Base-by-base conservation (phyloP, 2,329 filamentous ascomycete genomes). In the Leptodontidium sp. region DNA sequence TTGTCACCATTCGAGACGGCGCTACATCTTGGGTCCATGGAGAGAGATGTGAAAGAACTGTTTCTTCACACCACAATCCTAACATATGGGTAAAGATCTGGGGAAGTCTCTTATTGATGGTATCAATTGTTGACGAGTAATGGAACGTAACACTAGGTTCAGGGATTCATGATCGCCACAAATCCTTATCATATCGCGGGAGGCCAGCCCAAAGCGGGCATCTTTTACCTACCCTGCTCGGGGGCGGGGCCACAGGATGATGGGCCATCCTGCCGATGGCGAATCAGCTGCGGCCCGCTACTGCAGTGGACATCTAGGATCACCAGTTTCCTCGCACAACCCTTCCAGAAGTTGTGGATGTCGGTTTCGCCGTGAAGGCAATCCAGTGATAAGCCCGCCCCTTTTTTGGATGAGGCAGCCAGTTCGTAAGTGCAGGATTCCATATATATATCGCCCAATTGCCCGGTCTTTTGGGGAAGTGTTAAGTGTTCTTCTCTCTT, bases 131-230 rank as follows among this genome's bases (percentile, higher is more conserved):
- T 40, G 4, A 40, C 38, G 38, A 40, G 38, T 40, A 40, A 40
- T 64, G 62, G 53, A 64, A 64, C 62, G 62, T 64, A 64, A 64
- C 62, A 55, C 50, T 57, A 8, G 32, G 29, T 21, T 38, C 17
- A 15, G 8, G n/a, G 62, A 21, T 29, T 45, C 62, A 53, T 64
- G 57, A 59, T 65, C 52, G 52, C 52, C 43, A 50, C 21, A 5
- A 29, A 50, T 50, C 58, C 61, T 64, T 68, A 64, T 68, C 66
- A 53, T 32, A 32, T 14, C 53, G 40, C 38, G 38, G 38, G 38
- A 40, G 38, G 8, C 9, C 32, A 11, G 38, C 38, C 9, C 11
- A 40, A 40, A 59, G 59, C 26, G 11, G 47, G 47, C 7, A 50
- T n/a, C 47, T 17, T 32, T 32, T 63, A 11, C 29, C 14, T 38